Evolutionary conservation across 495 filamentous ascomycete species (phyloP).

Genomic region (Mytilinidion resinicola): DNA sequence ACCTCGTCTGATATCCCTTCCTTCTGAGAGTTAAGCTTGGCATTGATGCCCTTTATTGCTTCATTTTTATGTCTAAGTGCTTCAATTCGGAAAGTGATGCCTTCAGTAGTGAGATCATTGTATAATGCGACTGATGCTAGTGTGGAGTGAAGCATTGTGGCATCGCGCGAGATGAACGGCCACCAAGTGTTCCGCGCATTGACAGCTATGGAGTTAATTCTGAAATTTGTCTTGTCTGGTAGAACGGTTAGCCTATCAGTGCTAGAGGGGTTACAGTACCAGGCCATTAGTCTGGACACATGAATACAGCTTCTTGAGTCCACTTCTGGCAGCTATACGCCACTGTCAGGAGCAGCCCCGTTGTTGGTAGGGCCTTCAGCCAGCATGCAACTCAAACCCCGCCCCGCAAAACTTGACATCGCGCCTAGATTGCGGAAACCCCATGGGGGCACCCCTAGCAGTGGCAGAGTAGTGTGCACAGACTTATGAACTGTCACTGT

Average conservation of each 20-base stretch:
- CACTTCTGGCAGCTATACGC: neutral
- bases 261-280: neutral
- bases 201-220: slow-evolving; percentile 14
- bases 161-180: slow-evolving; percentile 21
- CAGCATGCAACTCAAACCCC: too few species aligned
- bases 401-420: too few species aligned
- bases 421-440: too few species aligned
- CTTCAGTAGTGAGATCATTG: slow-evolving; percentile 5
- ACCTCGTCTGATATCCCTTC: slow-evolving; percentile 20
- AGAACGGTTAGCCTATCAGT: neutral
- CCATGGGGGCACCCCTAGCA: too few species aligned
- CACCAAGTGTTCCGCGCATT: slow-evolving; percentile 24
- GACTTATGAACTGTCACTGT: too few species aligned
- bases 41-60: slow-evolving; percentile 22
- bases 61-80: slow-evolving; percentile 20
- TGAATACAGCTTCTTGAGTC: too few species aligned
- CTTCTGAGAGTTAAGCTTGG: slow-evolving; percentile 6
- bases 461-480: too few species aligned
- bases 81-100: slow-evolving; percentile 5
- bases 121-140: slow-evolving; percentile 23
- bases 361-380: too few species aligned
- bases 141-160: slow-evolving; percentile 18
- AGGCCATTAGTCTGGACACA: too few species aligned
- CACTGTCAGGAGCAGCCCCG: neutral
- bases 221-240: slow-evolving; percentile 13